phyloP scores from a whole-genome alignment of 306 rosid species.

The Hippophae gyantsensis region DNA sequence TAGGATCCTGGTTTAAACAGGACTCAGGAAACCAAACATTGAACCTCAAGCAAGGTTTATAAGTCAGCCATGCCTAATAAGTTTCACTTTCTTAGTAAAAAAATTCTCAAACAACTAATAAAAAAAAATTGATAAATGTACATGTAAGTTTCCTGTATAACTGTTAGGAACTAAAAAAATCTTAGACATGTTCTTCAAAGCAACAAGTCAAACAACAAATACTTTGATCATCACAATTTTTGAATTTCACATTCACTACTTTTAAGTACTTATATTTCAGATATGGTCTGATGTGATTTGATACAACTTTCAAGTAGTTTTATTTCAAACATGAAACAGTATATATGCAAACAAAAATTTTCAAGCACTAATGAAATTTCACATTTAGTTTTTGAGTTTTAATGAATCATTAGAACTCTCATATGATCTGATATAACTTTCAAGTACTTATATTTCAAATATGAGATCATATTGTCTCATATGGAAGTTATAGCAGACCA shows the following conservation, averaged over 20 bases:
- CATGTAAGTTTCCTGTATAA: too few relatives aligned
- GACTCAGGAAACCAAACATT: conserved; percentile 26
- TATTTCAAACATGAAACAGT: not conserved
- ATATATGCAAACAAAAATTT: too few relatives aligned
- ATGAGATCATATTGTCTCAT: not conserved
- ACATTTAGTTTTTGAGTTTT: too few relatives aligned
- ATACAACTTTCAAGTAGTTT: not conserved
- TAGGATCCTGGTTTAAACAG: conserved; percentile 29
- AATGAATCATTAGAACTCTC: too few relatives aligned
- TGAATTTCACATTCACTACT: not conserved
- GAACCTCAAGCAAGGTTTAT: conserved; percentile 28
- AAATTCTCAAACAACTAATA: too few relatives aligned
- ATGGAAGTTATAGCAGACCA: too few relatives aligned
- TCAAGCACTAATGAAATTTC: too few relatives aligned
- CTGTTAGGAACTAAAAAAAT: too few relatives aligned
- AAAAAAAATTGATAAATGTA: too few relatives aligned
- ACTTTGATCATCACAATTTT: too few relatives aligned
- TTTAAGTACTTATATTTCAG: not conserved
- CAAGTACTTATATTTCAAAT: not conserved
- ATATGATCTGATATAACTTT: not conserved
- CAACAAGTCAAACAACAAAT: too few relatives aligned
- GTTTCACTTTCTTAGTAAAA: conserved; percentile 2
- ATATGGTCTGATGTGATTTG: not conserved
- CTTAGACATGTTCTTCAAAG: too few relatives aligned
- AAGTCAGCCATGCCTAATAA: conserved; percentile 11